Evolutionary conservation across 2,329 filamentous ascomycete species (phyloP), one percentile per base, ranked within the genome.

Genomic region (Magnaporthiopsis poae): DNA sequence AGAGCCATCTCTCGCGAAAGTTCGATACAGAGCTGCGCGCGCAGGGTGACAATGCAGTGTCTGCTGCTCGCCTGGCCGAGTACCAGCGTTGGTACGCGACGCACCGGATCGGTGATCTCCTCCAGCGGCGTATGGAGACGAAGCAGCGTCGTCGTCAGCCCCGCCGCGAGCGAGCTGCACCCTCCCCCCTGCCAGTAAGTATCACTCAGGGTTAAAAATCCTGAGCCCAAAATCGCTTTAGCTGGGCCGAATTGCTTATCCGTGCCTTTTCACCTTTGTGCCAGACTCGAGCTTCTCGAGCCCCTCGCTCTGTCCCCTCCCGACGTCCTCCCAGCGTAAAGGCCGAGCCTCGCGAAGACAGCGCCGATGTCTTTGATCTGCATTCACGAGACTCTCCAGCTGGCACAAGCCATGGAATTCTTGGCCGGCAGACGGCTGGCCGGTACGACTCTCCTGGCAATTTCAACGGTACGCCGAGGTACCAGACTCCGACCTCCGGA

Each of bases 1-100:
- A 97, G 75, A 90, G 90, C n/a, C 94, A 98, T 75, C 81, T 97
- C 46, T 88, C 92, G 68, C 86, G 91, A 74, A 88, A 91, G 72
- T 96, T 93, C 79, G 92, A 91, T 73, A 83, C 92, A 65, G 88
- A 91, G 72, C 86, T 96, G 70, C 86, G 85, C 67, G 86, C 88
- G 66, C 84, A 86, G 66, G 82, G 85, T 62, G 90, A 60, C 21
- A n/a, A 96, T 68, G 76, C 82, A n/a, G 79, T 79, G n/a, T 87
- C 89, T n/a, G 81, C 83, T 31, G 75, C 83, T 13, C 76, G 84
- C 39, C 80, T 96, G 61, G 82, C 86, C 52, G 79, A 82, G 61
- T 97, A 92, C 73, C 87, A 96, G 66, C 78, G 80, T 52, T 97
- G 94, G 94, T 96, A 93, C 73, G 80, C 83, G 21, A 79, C 82